A percentile compares a stretch with the other conserved stretches of the same genome.
phyloP scores from a whole-genome alignment of 2,329 filamentous ascomycete genomes.

The Hypoxylon rubiginosum region DNA sequence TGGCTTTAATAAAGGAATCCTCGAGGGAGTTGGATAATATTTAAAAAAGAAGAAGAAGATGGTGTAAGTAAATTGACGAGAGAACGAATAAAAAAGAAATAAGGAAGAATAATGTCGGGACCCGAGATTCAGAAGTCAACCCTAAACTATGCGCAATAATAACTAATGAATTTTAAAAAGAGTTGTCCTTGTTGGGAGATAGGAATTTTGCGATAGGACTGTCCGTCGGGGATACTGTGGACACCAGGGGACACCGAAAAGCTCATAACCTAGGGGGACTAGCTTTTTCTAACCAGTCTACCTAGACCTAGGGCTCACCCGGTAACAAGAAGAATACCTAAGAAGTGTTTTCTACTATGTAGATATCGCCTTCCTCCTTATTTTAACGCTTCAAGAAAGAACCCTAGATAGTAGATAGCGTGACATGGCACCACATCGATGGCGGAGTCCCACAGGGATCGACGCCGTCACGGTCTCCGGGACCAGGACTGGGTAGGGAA shows the following conservation, averaged over 20 bases:
- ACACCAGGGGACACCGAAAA: slow-evolving; percentile 23
- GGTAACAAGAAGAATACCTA: slow-evolving; percentile 22
- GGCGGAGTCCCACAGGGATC: slow-evolving; percentile 45
- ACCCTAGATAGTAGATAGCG: too few relatives aligned
- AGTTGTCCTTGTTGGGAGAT: slow-evolving; percentile 40
- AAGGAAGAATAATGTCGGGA: slow-evolving; percentile 30
- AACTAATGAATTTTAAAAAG: slow-evolving; percentile 31
- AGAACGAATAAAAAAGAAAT: too few relatives aligned
- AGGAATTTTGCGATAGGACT: slow-evolving; percentile 39
- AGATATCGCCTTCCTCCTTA: slow-evolving; percentile 10
- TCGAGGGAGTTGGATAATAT: neutral
- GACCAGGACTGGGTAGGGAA: slow-evolving; percentile 26
- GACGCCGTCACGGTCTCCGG: slow-evolving; percentile 41
- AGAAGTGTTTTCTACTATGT: slow-evolving; percentile 24
- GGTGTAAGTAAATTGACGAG: too few relatives aligned
- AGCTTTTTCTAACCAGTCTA: slow-evolving; percentile 20
- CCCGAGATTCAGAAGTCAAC: slow-evolving; percentile 33
- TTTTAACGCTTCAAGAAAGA: too few relatives aligned
- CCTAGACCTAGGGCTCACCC: slow-evolving; percentile 10
- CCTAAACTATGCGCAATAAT: slow-evolving; percentile 25
- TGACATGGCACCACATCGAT: slow-evolving; percentile 48
- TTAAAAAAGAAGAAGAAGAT: slow-evolving; percentile 14
- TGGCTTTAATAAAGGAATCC: slow-evolving; percentile 22
- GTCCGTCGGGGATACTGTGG: slow-evolving; percentile 42
- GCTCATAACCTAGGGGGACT: slow-evolving; percentile 20